Base-by-base conservation (phyloP, 2,329 filamentous ascomycete genomes). In the Neospermospora avenae region DNA sequence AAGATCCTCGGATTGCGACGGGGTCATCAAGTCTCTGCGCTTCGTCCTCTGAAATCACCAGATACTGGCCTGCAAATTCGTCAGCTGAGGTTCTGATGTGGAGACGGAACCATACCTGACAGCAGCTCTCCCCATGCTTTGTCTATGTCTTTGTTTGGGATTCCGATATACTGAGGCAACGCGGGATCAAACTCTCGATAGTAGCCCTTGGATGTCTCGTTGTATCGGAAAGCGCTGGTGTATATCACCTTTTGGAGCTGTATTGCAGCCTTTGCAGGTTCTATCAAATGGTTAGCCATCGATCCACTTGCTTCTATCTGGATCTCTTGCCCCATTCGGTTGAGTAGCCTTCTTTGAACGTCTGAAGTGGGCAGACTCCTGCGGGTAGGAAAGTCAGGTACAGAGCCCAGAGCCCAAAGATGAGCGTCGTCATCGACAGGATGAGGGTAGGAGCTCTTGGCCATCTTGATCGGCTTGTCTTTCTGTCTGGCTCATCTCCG, bases 221-320 rank as follows among this genome's bases (percentile, higher is more conserved):
- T 66, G 42, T 66, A 67, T 35, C 60, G 57, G 7, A 69, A 63
- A n/a, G 66, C 58, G 42, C 59, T 65, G 8, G 57, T 65, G 37
- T 62, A 68, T n/a, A 28, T 62, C 22, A 65, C 57, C 41, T 63
- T 24, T n/a, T 61, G 16, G 24, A 61, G 59, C 11, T 61, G 22
- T 37, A 64, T 63, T 7, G 53, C 20, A 25, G 49, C 41, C 54
- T 37, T 64, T 8, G 60, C 61, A 18, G 39, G 56, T 16, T 14
- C 56, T 57, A 18, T 18, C 5, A 28, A 25, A 8, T n/a, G 4
- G 35, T 58, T 22, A 35, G 18, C 28, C n/a, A 11, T 46, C 6
- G 18, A 10, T 11, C 13, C 3, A 22, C n/a, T 24, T 37, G n/a
- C n/a, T 16, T 18, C 10, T 24, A 13, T n/a, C 8, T 7, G 34